Conservation (phyloP, 2,329 filamentous ascomycete species). For the Atkinsonella texensis region DNA sequence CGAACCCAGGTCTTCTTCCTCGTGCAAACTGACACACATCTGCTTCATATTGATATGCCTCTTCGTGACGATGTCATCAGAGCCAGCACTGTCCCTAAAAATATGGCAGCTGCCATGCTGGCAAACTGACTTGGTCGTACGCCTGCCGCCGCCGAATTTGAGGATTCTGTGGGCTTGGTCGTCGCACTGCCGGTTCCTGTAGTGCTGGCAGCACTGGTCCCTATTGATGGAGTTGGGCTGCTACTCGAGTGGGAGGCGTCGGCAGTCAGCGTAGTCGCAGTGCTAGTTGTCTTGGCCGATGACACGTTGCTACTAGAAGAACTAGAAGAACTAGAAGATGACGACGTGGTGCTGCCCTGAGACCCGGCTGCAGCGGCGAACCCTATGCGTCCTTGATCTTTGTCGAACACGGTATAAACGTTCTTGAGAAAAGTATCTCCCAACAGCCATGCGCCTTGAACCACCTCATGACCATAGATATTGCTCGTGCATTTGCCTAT, state of each 20-base stretch:
- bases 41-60: neutral
- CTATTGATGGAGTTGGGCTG: neutral
- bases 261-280: constrained; percentile 3
- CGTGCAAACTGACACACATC: neutral
- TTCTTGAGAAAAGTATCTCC: constrained; percentile 84
- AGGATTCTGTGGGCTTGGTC: constrained; percentile 5
- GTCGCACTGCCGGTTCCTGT: neutral
- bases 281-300: neutral
- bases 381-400: constrained; percentile 50
- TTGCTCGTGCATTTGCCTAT: constrained; percentile 54
- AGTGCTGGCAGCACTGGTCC: neutral
- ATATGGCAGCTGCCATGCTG: constrained; percentile 1
- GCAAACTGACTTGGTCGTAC: neutral
- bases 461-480: constrained; percentile 59
- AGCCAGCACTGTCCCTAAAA: neutral
- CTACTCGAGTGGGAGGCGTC: neutral
- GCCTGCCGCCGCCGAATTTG: constrained; percentile 6
- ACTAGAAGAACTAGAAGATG: neutral
- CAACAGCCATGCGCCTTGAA: constrained; percentile 60
- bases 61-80: neutral
- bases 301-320: neutral
- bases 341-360: neutral
- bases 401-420: constrained; percentile 77
- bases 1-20: neutral
- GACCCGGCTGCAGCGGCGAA: constrained; percentile 8